phyloP scores from a whole-genome alignment of 2,329 filamentous ascomycete species.

The Ascochyta viciae-villosae region DNA sequence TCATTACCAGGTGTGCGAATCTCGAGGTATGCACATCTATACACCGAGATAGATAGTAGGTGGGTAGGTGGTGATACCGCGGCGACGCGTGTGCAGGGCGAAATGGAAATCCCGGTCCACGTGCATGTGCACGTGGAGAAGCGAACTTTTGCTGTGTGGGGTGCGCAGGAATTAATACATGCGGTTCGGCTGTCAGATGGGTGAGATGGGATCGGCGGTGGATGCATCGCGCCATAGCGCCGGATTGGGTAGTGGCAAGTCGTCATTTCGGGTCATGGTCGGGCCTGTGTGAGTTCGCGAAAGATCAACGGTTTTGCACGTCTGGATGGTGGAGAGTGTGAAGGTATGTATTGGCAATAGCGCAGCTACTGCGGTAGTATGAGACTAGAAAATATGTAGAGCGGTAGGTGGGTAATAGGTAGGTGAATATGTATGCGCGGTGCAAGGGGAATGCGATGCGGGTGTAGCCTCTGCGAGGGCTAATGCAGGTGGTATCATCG shows the following conservation, averaged over 20 bases:
- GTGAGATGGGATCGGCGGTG: background rate
- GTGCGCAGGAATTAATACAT: background rate
- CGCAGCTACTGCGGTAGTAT: slow-evolving; percentile 18
- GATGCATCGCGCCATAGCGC: background rate
- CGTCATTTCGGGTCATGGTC: background rate
- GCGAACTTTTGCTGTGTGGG: no score
- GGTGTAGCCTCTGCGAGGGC: slow-evolving; percentile 9
- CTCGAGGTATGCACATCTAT: no score
- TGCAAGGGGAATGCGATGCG: slow-evolving; percentile 8
- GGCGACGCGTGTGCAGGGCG: slow-evolving; percentile 5
- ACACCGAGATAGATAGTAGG: no score
- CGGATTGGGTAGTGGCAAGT: slow-evolving; percentile 1
- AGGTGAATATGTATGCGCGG: background rate
- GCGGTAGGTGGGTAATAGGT: slow-evolving; percentile 1
- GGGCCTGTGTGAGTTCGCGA: no score
- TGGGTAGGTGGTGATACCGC: no score
- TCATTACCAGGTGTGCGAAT: background rate
- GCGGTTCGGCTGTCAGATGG: background rate
- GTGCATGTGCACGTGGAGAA: no score
- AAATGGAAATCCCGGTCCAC: background rate
- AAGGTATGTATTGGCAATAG: slow-evolving; percentile 19
- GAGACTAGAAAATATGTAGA: slow-evolving; percentile 15
- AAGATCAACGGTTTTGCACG: background rate
- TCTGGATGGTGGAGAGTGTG: background rate
- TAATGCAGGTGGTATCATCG: slow-evolving; percentile 35